Evolutionary conservation across 495 filamentous ascomycete genomes (phyloP).

Genomic region (Talaromyces trachyspermus): DNA sequence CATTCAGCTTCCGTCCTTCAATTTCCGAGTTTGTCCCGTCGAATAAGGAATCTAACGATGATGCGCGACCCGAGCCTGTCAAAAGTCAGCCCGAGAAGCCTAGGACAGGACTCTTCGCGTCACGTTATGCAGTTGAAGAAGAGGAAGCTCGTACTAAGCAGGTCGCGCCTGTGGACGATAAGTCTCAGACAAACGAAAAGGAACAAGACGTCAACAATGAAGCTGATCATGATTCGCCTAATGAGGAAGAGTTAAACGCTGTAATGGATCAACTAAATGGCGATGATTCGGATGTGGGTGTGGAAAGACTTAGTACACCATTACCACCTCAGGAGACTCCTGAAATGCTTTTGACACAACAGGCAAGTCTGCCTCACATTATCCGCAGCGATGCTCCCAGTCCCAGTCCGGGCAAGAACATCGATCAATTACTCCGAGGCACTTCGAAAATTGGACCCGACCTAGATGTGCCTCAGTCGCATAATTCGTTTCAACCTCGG

Average conservation of each 20-base stretch:
- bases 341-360: slow-evolving; percentile 43
- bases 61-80: slow-evolving; percentile 19
- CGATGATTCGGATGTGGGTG: slow-evolving; percentile 60
- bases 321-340: slow-evolving; percentile 38
- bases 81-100: slow-evolving; percentile 17
- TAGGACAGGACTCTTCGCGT: slow-evolving; percentile 28
- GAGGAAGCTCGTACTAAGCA: slow-evolving; percentile 15
- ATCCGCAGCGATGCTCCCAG: slow-evolving; percentile 64
- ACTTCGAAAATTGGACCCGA: slow-evolving; percentile 38
- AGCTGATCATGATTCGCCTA: slow-evolving; percentile 35
- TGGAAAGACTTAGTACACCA: slow-evolving; percentile 52
- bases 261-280: slow-evolving; percentile 77
- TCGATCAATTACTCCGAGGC: slow-evolving; percentile 34
- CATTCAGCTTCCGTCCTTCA: slow-evolving; percentile 56
- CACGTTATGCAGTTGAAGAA: slow-evolving; percentile 27
- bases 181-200: slow-evolving; percentile 3
- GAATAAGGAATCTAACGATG: slow-evolving; percentile 9
- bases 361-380: slow-evolving; percentile 48
- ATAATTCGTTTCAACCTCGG: slow-evolving; percentile 31
- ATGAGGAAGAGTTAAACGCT: slow-evolving; percentile 75
- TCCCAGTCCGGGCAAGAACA: slow-evolving; percentile 60
- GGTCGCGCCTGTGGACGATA: slow-evolving; percentile 9
- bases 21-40: slow-evolving; percentile 37
- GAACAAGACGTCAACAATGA: slow-evolving; percentile 14
- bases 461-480: slow-evolving; percentile 27